Conservation (phyloP, 2,329 filamentous ascomycete species). For the Pleurostoma richardsiae region DNA sequence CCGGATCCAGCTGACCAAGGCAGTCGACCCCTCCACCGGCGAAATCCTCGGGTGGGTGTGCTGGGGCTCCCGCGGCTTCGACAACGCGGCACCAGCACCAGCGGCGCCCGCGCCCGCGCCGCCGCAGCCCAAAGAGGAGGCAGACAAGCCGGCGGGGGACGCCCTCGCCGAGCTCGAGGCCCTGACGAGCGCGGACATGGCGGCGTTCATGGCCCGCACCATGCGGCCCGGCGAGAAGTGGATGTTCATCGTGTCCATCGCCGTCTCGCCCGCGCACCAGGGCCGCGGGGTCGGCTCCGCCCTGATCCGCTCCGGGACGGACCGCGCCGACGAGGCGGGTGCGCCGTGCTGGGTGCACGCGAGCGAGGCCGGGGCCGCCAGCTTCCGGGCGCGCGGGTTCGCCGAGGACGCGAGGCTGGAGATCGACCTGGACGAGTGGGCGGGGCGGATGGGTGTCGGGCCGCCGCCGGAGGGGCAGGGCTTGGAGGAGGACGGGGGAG, state of each 20-base stretch:
- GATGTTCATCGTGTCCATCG: slow-evolving; percentile 27
- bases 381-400: slow-evolving; percentile 24
- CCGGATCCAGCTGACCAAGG: slow-evolving; percentile 23
- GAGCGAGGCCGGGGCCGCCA: slow-evolving; percentile 21
- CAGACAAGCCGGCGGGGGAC: slow-evolving; percentile 6
- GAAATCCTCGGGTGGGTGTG: slow-evolving; percentile 24
- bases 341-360: slow-evolving; percentile 28
- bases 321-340: slow-evolving; percentile 18
- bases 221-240: slow-evolving; percentile 20
- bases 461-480: slow-evolving; percentile 12
- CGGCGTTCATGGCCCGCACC: slow-evolving; percentile 16
- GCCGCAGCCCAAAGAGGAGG: not conserved
- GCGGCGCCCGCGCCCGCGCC: not conserved
- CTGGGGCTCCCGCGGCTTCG: slow-evolving; percentile 22
- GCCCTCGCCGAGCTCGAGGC: slow-evolving; percentile 20
- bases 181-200: slow-evolving; percentile 22
- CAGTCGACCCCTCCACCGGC: slow-evolving; percentile 20
- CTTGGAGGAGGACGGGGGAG: not conserved
- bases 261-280: slow-evolving; percentile 23
- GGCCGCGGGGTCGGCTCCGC: slow-evolving; percentile 23
- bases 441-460: slow-evolving; percentile 8
- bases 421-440: slow-evolving; percentile 24
- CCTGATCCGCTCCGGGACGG: slow-evolving; percentile 25
- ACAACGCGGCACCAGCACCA: slow-evolving; percentile 8
- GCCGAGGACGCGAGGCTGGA: slow-evolving; percentile 19